A percentile compares a stretch with the other conserved stretches of the same genome.
Evolutionary conservation across 2,329 filamentous ascomycete species (phyloP).

Genomic region (Ramichloridium luteum): DNA sequence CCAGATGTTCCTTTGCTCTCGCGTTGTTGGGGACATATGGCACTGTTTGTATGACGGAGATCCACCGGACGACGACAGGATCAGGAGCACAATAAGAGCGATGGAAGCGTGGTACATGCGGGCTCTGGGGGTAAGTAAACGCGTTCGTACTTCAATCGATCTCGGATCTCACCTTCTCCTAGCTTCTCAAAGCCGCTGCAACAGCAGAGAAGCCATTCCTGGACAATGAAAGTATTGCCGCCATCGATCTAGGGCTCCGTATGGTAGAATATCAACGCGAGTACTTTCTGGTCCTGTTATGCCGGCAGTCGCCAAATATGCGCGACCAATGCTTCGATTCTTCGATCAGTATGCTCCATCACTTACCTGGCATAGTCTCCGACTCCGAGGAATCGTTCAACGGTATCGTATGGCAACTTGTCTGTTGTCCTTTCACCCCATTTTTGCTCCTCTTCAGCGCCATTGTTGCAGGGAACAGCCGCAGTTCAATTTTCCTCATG

Average conservation of each 20-base stretch:
- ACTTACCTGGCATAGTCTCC: constrained; percentile 10
- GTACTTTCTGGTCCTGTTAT: constrained; percentile 10
- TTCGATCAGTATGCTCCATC: constrained; percentile 11
- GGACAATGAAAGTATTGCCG: constrained; percentile 4
- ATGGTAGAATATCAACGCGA: constrained; percentile 10
- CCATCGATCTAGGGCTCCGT: constrained; percentile 11
- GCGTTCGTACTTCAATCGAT: too few species aligned
- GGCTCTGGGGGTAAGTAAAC: too few species aligned
- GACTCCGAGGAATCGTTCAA: constrained; percentile 13
- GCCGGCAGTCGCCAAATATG: constrained; percentile 3
- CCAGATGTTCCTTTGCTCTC: constrained; percentile 9
- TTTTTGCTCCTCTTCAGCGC: constrained; percentile 15
- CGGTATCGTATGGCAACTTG: constrained; percentile 16
- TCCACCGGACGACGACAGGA: constrained; percentile 1
- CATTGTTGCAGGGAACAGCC: constrained; percentile 4
- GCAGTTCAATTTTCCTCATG: constrained; percentile 4
- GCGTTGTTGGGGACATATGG: constrained; percentile 12
- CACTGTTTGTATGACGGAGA: constrained; percentile 8
- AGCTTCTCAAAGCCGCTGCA: constrained; percentile 13
- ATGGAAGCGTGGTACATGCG: constrained; percentile 12
- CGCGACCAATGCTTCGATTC: constrained; percentile 5
- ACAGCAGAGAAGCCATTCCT: constrained; percentile 13
- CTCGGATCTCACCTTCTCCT: too few species aligned
- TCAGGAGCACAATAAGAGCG: too few species aligned
- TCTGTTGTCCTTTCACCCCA: constrained; percentile 15